These are phyloP conservation scores for Hypomyces perniciosus DNA, from an alignment of 2,329 filamentous ascomycete species.

Conservation along the genomic window DNA sequence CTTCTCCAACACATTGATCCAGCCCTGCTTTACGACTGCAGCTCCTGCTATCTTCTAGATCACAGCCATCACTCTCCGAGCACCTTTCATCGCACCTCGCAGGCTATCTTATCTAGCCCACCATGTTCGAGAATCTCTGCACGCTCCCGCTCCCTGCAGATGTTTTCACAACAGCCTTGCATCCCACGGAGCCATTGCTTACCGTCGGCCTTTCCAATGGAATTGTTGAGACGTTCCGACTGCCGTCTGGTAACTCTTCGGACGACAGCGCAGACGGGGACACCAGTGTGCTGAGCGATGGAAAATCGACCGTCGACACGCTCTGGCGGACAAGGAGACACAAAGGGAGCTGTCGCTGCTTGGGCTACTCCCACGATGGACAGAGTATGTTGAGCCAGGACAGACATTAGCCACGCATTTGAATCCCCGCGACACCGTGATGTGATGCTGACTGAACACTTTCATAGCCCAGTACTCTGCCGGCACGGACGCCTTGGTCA, in stretches of 20 bases:
- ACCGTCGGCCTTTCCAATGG: conserved; percentile 80
- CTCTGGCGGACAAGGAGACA: conserved; percentile 84
- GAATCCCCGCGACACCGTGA: not conserved
- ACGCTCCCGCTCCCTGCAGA: conserved; percentile 80
- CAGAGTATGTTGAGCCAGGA: conserved; percentile 43
- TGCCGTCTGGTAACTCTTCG: conserved; percentile 50
- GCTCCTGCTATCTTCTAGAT: no score
- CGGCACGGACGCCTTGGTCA: conserved; percentile 54
- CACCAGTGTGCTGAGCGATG: conserved; percentile 48
- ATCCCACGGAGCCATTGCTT: conserved; percentile 77
- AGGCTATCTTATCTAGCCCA: not conserved
- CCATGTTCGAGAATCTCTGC: conserved; percentile 89
- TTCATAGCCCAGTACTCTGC: conserved; percentile 55
- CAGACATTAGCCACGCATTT: not conserved
- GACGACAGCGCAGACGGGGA: conserved; percentile 47
- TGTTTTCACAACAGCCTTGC: conserved; percentile 81
- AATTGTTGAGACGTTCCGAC: conserved; percentile 76
- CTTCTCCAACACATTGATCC: no score
- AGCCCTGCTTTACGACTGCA: no score
- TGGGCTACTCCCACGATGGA: conserved; percentile 76
- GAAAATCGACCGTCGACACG: conserved; percentile 71
- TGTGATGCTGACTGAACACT: conserved; percentile 9
- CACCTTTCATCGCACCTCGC: no score
- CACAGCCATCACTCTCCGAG: not conserved
- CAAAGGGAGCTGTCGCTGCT: conserved; percentile 83